Conservation (phyloP, 148 eudicot species). For the Silene conica region DNA sequence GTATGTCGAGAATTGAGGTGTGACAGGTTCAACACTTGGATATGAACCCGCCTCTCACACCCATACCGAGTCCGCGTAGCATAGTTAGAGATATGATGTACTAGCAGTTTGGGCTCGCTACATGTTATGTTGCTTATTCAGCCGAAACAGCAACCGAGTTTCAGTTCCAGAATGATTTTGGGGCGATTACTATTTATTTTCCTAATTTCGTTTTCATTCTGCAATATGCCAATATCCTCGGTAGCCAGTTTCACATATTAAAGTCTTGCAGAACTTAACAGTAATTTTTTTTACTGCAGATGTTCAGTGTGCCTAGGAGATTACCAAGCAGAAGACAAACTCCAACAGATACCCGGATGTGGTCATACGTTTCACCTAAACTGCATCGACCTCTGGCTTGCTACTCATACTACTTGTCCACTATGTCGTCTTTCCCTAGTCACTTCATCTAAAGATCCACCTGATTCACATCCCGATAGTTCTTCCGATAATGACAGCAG, state of each 20-base stretch:
- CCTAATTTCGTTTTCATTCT: neutral
- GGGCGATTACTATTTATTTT: neutral
- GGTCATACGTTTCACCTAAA: slow-evolving; percentile 27
- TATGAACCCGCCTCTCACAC: no score
- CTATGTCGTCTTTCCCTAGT: slow-evolving; percentile 30
- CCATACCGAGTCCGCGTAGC: no score
- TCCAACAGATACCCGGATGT: slow-evolving; percentile 31
- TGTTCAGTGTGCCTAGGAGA: slow-evolving; percentile 32
- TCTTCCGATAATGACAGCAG: slow-evolving; percentile 2
- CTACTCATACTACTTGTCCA: slow-evolving; percentile 29
- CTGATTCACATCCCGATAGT: slow-evolving; percentile 19
- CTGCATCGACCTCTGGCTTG: slow-evolving; percentile 31
- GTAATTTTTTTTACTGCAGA: slow-evolving; percentile 5
- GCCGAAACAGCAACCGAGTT: neutral
- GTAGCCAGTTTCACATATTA: neutral
- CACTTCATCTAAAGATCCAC: slow-evolving; percentile 19
- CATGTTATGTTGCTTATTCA: slow-evolving; percentile 5
- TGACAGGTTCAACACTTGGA: no score
- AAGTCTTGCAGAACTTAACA: neutral
- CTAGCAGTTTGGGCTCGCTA: neutral
- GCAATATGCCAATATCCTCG: no score
- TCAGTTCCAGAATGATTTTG: neutral
- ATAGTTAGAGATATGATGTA: neutral
- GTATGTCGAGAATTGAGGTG: no score
- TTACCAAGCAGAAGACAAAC: slow-evolving; percentile 30